phyloP scores from a whole-genome alignment of 768 basidiomycete species.

The Rhodotorula sphaerocarpa region DNA sequence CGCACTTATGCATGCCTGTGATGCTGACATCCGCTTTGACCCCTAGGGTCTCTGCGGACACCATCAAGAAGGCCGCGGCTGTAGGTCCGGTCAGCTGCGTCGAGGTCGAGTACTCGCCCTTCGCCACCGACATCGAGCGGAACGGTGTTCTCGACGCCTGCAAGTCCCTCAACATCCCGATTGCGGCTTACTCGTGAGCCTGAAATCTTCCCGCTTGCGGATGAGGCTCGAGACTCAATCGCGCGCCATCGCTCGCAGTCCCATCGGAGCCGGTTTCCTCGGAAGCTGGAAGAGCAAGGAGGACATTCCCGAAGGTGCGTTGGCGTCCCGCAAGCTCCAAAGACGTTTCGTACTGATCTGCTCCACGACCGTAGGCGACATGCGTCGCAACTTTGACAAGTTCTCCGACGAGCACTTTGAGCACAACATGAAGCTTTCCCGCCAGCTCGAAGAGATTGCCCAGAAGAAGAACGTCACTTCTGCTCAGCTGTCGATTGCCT shows the following conservation, averaged over 20 bases:
- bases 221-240: not conserved
- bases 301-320: constrained; percentile 25
- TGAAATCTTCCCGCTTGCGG: not conserved
- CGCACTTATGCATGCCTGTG: not conserved
- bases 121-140: constrained; percentile 27
- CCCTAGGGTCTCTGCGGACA: constrained; percentile 12
- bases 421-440: constrained; percentile 45
- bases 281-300: constrained; percentile 44
- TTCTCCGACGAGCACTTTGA: constrained; percentile 41
- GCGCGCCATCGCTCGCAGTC: not conserved
- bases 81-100: constrained; percentile 52
- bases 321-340: not conserved
- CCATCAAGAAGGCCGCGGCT: constrained; percentile 43
- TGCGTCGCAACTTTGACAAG: constrained; percentile 24
- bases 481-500: constrained; percentile 46
- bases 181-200: constrained; percentile 42
- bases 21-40: constrained; percentile 25
- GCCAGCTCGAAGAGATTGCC: constrained; percentile 42
- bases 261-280: constrained; percentile 31
- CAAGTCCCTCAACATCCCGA: constrained; percentile 42
- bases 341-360: not conserved
- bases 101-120: constrained; percentile 53
- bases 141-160: constrained; percentile 43
- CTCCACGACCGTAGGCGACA: constrained; percentile 5
- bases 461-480: constrained; percentile 44